A percentile compares a stretch with the other conserved stretches of the same genome.
These are phyloP conservation scores for Coemansia pectinata DNA, from an alignment of 192 early-diverging fungal genomes.

Conservation along the genomic window DNA sequence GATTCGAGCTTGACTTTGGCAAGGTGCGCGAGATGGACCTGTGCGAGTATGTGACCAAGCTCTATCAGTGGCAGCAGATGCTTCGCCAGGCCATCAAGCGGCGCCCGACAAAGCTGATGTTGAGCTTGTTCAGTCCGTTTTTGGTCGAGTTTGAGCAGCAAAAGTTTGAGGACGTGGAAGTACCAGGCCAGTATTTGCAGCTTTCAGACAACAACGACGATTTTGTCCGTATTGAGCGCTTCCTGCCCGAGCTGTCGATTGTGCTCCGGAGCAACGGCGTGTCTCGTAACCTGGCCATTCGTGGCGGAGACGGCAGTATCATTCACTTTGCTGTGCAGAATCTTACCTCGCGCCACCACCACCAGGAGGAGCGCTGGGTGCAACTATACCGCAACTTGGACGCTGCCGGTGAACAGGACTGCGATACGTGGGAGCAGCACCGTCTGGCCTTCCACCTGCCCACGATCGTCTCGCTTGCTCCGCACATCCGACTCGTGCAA, in stretches of 20 bases:
- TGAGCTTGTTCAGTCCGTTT: conserved; percentile 89
- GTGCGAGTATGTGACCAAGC: conserved; percentile 76
- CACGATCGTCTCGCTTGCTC: conserved; percentile 88
- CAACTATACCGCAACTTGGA: conserved; percentile 95
- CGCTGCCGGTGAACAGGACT: conserved; percentile 69
- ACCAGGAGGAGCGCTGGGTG: conserved; percentile 93
- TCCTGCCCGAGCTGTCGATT: conserved; percentile 88
- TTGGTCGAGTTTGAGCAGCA: conserved; percentile 98
- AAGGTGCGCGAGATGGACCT: conserved; percentile 77
- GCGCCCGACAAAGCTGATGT: conserved; percentile 77
- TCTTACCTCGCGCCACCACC: conserved; percentile 82
- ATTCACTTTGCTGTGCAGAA: conserved; percentile 95
- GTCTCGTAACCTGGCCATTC: conserved; percentile 78
- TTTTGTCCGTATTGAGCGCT: conserved; percentile 94
- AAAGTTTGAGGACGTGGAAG: conserved; percentile 98
- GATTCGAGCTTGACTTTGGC: conserved; percentile 94
- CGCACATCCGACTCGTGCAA: conserved; percentile 88
- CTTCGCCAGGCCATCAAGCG: conserved; percentile 84
- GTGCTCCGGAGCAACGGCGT: conserved; percentile 75
- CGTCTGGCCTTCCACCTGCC: conserved; percentile 84
- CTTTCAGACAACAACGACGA: conserved; percentile 81
- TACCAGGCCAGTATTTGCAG: conserved; percentile 95
- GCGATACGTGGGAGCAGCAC: conserved; percentile 77
- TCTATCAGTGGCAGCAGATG: conserved; percentile 93
- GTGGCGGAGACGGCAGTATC: conserved; percentile 87